Evolutionary conservation across 148 eudicot species (phyloP).

Genomic region (Limonium bicolor): DNA sequence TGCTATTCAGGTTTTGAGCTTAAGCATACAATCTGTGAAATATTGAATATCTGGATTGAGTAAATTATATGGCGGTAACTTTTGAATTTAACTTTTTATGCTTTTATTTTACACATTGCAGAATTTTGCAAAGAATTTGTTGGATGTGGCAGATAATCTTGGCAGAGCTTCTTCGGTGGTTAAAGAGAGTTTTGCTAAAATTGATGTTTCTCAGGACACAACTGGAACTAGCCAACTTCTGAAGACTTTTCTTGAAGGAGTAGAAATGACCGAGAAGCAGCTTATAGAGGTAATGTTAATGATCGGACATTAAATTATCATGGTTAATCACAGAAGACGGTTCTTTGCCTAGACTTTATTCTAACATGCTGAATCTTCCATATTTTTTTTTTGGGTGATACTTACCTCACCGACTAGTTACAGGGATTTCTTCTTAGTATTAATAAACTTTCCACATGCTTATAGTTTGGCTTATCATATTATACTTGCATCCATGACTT

Average conservation of each 20-base stretch:
- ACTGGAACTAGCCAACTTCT: conserved; percentile 71
- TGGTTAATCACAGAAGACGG: too few species aligned
- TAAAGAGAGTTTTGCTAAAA: conserved; percentile 55
- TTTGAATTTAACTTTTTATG: not conserved
- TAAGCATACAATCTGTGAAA: not conserved
- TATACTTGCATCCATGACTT: too few species aligned
- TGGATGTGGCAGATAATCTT: conserved; percentile 95
- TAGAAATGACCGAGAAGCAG: conserved; percentile 94
- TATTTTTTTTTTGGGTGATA: not conserved
- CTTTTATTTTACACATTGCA: conserved; percentile 20
- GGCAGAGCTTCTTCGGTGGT: conserved; percentile 73
- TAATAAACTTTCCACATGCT: too few species aligned
- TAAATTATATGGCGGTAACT: not conserved
- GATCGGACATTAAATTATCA: not conserved
- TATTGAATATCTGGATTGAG: too few species aligned
- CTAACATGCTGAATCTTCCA: not conserved
- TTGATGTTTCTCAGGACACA: conserved; percentile 55
- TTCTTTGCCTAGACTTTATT: too few species aligned
- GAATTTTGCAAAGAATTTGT: conserved; percentile 78
- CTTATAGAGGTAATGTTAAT: conserved; percentile 59
- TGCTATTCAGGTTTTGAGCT: conserved; percentile 77
- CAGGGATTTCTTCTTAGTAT: too few species aligned
- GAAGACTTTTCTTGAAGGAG: conserved; percentile 86
- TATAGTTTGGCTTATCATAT: too few species aligned
- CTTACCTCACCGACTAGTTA: too few species aligned